Percentiles rank a stretch among this genome's conserved stretches.
These are phyloP conservation scores for Candida dubliniensis DNA, from an alignment of 1,139 yeast genomes.

Conservation along the genomic window DNA sequence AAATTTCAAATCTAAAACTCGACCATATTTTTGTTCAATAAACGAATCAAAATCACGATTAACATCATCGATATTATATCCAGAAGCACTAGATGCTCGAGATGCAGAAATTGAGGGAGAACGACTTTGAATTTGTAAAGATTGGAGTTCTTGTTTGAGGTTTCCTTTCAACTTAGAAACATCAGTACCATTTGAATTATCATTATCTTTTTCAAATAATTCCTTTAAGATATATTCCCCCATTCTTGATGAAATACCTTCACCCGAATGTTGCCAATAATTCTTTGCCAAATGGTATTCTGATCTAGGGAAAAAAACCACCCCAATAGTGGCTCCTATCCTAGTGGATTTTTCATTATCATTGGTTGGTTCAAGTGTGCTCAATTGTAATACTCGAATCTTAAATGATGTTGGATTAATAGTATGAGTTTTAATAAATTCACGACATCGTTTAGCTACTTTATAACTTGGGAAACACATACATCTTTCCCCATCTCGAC, in stretches of 20 bases:
- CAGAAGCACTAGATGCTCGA: slow-evolving; percentile 14
- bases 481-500: slow-evolving; percentile 70
- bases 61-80: slow-evolving; percentile 29
- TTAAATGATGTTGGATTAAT: slow-evolving; percentile 20
- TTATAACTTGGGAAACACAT: slow-evolving; percentile 76
- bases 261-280: slow-evolving; percentile 97
- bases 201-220: slow-evolving; percentile 39
- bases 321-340: slow-evolving; percentile 68
- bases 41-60: slow-evolving; percentile 63
- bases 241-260: slow-evolving; percentile 84
- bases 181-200: not conserved
- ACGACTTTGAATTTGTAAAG: slow-evolving; percentile 35
- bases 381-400: slow-evolving; percentile 74
- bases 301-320: slow-evolving; percentile 66
- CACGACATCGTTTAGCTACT: slow-evolving; percentile 84
- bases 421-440: slow-evolving; percentile 54
- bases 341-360: slow-evolving; percentile 60
- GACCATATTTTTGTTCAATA: slow-evolving; percentile 87
- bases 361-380: slow-evolving; percentile 66
- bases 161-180: slow-evolving; percentile 15
- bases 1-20: slow-evolving; percentile 77
- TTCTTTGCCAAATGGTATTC: slow-evolving; percentile 67
- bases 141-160: slow-evolving; percentile 40
- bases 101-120: slow-evolving; percentile 35
- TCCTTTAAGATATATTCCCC: slow-evolving; percentile 81